Conservation (phyloP, 2,329 filamentous ascomycete species). For the Fusarium sp. region DNA sequence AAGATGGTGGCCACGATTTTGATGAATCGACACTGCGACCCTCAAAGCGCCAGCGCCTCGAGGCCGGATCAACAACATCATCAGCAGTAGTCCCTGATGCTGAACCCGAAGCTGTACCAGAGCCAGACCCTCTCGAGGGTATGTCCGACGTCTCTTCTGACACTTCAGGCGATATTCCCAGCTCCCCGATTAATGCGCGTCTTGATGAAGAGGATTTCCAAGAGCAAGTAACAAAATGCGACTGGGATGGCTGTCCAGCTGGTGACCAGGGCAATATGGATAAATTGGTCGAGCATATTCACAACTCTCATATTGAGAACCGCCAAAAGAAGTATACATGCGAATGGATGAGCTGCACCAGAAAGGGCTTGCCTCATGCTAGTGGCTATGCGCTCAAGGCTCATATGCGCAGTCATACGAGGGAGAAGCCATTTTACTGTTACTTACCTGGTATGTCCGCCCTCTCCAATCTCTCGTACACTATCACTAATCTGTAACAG, state of each 20-base stretch:
- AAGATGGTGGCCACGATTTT: slow-evolving; percentile 58
- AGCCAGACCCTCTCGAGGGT: slow-evolving; percentile 65
- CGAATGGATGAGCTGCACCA: slow-evolving; percentile 90
- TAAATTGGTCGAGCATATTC: slow-evolving; percentile 82
- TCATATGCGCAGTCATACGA: slow-evolving; percentile 96
- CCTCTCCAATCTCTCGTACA: background rate
- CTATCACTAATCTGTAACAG: slow-evolving; percentile 58
- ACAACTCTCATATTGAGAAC: slow-evolving; percentile 92
- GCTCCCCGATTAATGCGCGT: slow-evolving; percentile 73
- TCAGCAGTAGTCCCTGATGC: slow-evolving; percentile 56
- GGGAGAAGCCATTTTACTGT: slow-evolving; percentile 99
- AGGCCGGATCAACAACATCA: slow-evolving; percentile 58
- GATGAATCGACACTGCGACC: slow-evolving; percentile 57
- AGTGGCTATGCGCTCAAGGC: slow-evolving; percentile 96
- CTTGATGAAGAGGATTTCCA: slow-evolving; percentile 79
- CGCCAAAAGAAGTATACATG: slow-evolving; percentile 98
- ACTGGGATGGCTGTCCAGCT: slow-evolving; percentile 79
- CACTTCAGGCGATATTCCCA: slow-evolving; percentile 85
- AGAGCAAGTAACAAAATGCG: slow-evolving; percentile 81
- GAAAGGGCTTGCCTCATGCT: slow-evolving; percentile 91
- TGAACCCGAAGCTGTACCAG: slow-evolving; percentile 59
- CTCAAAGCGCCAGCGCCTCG: slow-evolving; percentile 60
- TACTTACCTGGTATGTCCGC: slow-evolving; percentile 81
- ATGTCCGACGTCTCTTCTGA: slow-evolving; percentile 86
- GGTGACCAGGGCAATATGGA: slow-evolving; percentile 85